Base-by-base conservation (phyloP, 495 filamentous ascomycete genomes). In the Letharia lupina region DNA sequence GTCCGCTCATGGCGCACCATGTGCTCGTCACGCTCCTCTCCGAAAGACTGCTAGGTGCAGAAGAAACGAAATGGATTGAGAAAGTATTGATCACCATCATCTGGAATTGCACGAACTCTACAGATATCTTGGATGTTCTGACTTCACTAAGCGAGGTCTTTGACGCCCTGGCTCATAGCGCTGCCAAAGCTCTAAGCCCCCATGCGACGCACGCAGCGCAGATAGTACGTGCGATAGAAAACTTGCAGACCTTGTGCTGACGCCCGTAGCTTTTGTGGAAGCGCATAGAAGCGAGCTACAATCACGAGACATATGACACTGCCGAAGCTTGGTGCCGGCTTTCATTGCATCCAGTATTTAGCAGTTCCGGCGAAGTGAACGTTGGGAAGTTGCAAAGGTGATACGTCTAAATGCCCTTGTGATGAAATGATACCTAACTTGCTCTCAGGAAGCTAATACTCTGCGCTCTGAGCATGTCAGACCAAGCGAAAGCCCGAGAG, bases 201-300 rank as follows among this genome's bases (percentile, higher is more conserved):
- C 79, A 82, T 54, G 84, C 87, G 37, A 85, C 88, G 16, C 81
- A 90, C 68, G 89, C 88, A 60, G 84, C 84, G 18, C 85, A 93
- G 68, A 87, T 85, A 68, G 89, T 90, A 75, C 63, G 83, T 68
- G 8, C 31, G n/a, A 23, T 11, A 59, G 64, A 31, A 60, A 60
- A 61, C 60, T 12, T 7, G 28, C n/a, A 40, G n/a, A 42, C 7
- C 13, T 48, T 56, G n/a, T 23, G 47, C 62, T 63, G 62, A 63
- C n/a, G n/a, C 20, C 35, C 35, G 18, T 42, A 93, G 86, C 76
- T 94, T 15, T 77, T 95, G 37, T 94, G 91, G 89, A 96, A 91
- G 73, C 79, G 80, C 54, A 77, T 90, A 40, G 88, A 91, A 45
- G 74, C 77, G 6, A 78, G 78, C 33, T 84, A 83, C 66, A 77